Conservation (phyloP, 164 flowering plant genomes). For the Magnolia officinalis region DNA sequence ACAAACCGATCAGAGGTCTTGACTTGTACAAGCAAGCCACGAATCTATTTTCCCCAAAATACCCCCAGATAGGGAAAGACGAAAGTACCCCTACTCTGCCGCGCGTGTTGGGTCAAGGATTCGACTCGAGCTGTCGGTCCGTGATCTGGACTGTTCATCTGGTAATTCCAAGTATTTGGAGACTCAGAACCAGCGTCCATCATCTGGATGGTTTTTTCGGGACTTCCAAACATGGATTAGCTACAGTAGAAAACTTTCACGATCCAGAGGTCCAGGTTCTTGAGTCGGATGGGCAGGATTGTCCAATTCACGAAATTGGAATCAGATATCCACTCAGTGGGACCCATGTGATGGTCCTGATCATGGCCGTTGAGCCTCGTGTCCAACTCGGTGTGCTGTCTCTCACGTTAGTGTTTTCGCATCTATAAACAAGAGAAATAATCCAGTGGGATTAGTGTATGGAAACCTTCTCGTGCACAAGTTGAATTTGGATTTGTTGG, state of each 20-base stretch:
- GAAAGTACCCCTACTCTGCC: slow-evolving; percentile 1
- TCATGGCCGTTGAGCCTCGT: neutral
- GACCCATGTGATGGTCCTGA: neutral
- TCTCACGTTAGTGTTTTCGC: neutral
- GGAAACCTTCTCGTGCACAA: neutral
- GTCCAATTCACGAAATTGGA: too few species aligned
- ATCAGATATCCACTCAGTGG: too few species aligned
- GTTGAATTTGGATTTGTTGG: neutral
- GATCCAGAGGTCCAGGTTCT: too few species aligned
- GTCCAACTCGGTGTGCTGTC: neutral
- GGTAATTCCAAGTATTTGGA: too few species aligned
- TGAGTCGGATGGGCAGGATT: too few species aligned
- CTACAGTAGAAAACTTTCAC: too few species aligned
- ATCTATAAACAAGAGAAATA: too few species aligned
- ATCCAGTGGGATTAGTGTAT: neutral
- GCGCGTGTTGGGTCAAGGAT: neutral
- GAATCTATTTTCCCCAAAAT: slow-evolving; percentile 8
- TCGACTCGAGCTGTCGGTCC: neutral
- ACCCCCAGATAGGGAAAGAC: slow-evolving; percentile 6
- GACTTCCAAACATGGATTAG: too few species aligned
- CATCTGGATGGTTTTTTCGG: too few species aligned
- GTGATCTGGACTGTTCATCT: too few species aligned
- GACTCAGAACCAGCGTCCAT: too few species aligned
- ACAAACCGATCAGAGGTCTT: slow-evolving; percentile 26
- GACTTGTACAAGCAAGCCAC: slow-evolving; percentile 16